Evolutionary conservation across 257 asterid genomes (phyloP).

Genomic region (Nicotiana undulata): DNA sequence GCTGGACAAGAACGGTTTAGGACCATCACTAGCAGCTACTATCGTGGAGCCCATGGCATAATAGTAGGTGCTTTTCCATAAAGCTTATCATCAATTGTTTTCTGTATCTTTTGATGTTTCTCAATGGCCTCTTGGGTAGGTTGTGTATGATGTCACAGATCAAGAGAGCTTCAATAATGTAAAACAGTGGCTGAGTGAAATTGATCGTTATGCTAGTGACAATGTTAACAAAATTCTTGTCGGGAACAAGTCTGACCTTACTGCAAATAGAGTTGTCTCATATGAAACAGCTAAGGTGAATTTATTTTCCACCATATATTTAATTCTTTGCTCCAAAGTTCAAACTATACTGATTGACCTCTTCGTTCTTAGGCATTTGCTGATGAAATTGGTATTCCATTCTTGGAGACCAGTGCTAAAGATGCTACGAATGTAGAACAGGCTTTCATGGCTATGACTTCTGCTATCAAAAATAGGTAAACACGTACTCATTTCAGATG

Average conservation of each 20-base stretch:
- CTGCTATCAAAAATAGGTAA: constrained; percentile 6
- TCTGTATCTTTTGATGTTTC: background rate
- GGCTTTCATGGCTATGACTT: constrained; percentile 8
- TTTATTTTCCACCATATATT: background rate
- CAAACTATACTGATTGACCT: background rate
- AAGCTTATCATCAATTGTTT: background rate
- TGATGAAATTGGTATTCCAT: constrained; percentile 8
- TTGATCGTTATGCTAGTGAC: constrained; percentile 10
- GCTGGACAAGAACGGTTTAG: constrained; percentile 11
- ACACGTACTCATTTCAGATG: background rate
- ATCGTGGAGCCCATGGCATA: constrained; percentile 12
- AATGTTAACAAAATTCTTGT: constrained; percentile 8
- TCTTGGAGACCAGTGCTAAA: constrained; percentile 11
- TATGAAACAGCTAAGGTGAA: constrained; percentile 7
- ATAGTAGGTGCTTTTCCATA: background rate
- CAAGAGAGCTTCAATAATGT: constrained; percentile 8
- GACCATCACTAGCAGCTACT: constrained; percentile 8
- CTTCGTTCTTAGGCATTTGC: background rate
- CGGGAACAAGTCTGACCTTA: constrained; percentile 7
- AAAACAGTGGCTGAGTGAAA: constrained; percentile 6
- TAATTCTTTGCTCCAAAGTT: background rate
- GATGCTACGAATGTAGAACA: constrained; percentile 9
- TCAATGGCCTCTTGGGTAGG: background rate
- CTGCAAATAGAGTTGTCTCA: constrained; percentile 3
- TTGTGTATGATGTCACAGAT: constrained; percentile 8